A percentile compares a stretch with the other conserved stretches of the same genome.
These are phyloP conservation scores for Thalassiosira hispida DNA, from an alignment of 352 stramenopile genomes.

Conservation along the genomic window DNA sequence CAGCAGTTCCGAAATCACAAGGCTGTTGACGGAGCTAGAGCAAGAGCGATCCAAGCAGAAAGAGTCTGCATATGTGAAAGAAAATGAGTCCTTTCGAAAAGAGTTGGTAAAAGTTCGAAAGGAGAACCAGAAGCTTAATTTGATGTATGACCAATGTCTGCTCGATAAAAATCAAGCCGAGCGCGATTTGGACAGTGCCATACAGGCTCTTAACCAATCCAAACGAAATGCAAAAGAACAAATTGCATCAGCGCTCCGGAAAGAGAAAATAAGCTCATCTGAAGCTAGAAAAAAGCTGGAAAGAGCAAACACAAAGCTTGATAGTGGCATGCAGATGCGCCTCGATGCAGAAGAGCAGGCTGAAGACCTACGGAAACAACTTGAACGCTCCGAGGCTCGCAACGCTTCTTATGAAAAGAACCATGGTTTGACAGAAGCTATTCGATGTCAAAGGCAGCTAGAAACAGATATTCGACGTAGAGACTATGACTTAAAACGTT, in stretches of 20 bases:
- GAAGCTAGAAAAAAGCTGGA: conserved; percentile 31
- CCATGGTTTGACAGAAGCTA: conserved; percentile 68
- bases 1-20: conserved; percentile 47
- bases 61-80: conserved; percentile 29
- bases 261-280: conserved; percentile 16
- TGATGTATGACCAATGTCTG: conserved; percentile 46
- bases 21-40: conserved; percentile 48
- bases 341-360: conserved; percentile 51
- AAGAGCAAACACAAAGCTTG: conserved; percentile 25
- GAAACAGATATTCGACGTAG: conserved; percentile 72
- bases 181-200: conserved; percentile 49
- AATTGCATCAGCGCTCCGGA: conserved; percentile 29
- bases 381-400: conserved; percentile 63
- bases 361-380: conserved; percentile 57
- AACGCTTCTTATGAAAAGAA: conserved; percentile 77
- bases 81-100: conserved; percentile 47
- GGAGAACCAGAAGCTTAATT: conserved; percentile 43
- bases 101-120: conserved; percentile 43
- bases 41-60: conserved; percentile 45
- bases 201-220: conserved; percentile 44
- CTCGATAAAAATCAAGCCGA: conserved; percentile 57
- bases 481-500: conserved; percentile 62
- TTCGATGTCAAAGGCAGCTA: conserved; percentile 68
- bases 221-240: conserved; percentile 51
- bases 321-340: conserved; percentile 15